Percentiles rank a stretch among this genome's conserved stretches.
These are phyloP conservation scores for Gliomastix tumulicola DNA, from an alignment of 2,329 filamentous ascomycete genomes.

Conservation along the genomic window DNA sequence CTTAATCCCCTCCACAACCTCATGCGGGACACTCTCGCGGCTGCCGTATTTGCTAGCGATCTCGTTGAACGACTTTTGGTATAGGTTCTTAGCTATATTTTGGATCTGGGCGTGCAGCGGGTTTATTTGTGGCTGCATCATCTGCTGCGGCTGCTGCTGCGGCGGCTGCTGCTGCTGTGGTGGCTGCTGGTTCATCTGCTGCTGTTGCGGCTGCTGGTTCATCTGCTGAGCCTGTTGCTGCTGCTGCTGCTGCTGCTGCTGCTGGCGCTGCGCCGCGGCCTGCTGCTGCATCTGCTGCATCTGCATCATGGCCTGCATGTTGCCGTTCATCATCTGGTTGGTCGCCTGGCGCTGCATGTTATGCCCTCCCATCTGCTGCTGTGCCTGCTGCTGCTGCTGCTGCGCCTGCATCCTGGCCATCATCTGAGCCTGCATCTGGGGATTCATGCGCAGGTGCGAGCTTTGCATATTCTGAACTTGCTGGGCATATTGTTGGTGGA, in stretches of 20 bases:
- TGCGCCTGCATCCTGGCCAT: constrained; percentile 29
- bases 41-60: constrained; percentile 30
- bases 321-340: constrained; percentile 31
- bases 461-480: constrained; percentile 32
- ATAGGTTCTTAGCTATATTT: constrained; percentile 24
- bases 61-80: constrained; percentile 25
- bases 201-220: constrained; percentile 22
- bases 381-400: constrained; percentile 27
- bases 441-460: constrained; percentile 22
- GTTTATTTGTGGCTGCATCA: constrained; percentile 10
- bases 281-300: constrained; percentile 23
- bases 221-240: constrained; percentile 21
- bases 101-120: constrained; percentile 5
- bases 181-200: constrained; percentile 20
- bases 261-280: constrained; percentile 21
- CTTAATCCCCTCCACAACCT: constrained; percentile 37
- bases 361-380: constrained; percentile 18
- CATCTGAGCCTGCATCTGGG: constrained; percentile 25
- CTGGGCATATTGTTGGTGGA: constrained; percentile 35
- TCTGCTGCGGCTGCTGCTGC: constrained; percentile 15
- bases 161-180: constrained; percentile 15
- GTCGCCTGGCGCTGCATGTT: constrained; percentile 22
- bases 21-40: constrained; percentile 35
- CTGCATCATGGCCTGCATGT: constrained; percentile 24
- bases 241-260: constrained; percentile 21